phyloP scores from a whole-genome alignment of 2,329 filamentous ascomycete species.

The Fusarium sulawesiense region DNA sequence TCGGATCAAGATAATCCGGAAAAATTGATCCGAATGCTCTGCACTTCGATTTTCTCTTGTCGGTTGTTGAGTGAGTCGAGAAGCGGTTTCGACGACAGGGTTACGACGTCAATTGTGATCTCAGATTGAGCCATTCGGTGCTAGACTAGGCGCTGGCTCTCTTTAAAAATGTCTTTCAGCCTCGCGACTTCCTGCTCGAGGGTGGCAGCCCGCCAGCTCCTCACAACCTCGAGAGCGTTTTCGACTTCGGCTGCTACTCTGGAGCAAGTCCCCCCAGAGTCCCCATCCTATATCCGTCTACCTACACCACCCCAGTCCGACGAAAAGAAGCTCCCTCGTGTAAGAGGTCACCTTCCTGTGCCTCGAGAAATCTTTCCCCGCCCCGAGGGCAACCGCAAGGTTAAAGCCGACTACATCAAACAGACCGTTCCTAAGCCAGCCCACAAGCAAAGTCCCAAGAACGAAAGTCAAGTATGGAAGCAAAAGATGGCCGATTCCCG shows the following conservation, averaged over 20 bases:
- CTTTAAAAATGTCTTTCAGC: conserved; percentile 47
- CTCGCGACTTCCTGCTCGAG: conserved; percentile 43
- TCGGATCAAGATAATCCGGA: conserved; percentile 44
- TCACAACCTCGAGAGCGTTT: conserved; percentile 47
- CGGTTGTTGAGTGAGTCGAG: conserved; percentile 8
- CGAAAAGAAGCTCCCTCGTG: conserved; percentile 56
- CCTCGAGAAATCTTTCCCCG: conserved; percentile 83
- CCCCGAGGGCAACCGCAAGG: conserved; percentile 68
- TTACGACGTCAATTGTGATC: conserved; percentile 38
- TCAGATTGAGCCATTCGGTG: conserved; percentile 13
- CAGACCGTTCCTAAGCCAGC: conserved; percentile 68
- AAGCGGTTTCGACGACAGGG: conserved; percentile 27
- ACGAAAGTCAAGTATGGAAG: conserved; percentile 70
- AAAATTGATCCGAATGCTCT: conserved; percentile 28
- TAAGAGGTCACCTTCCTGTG: conserved; percentile 85
- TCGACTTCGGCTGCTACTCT: conserved; percentile 52
- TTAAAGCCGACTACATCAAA: conserved; percentile 68
- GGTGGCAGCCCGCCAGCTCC: conserved; percentile 44
- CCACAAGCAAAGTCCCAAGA: conserved; percentile 52
- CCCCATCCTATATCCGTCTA: conserved; percentile 86
- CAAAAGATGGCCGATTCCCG: conserved; percentile 77
- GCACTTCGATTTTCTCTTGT: conserved; percentile 42
- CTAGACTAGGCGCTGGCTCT: conserved; percentile 19
- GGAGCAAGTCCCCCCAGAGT: conserved; percentile 81
- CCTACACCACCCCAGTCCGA: conserved; percentile 80